Evolutionary conservation across 805 yeast genomes (phyloP), one percentile per base, ranked within the genome.

Genomic region (Spathaspora girioi): DNA sequence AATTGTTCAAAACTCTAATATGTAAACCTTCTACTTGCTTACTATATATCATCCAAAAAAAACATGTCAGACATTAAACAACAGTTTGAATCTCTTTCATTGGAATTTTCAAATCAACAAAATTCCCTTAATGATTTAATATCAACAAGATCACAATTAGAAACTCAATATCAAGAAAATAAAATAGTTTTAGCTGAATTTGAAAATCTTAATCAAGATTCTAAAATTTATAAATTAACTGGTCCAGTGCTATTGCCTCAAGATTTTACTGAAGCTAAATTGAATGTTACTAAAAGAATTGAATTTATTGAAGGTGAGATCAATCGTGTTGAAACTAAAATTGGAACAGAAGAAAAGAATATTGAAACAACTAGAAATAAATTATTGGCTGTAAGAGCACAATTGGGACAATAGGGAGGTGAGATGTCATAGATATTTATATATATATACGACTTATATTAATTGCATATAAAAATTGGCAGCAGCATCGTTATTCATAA

Each of bases 191-290:
- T 84, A 57, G 84, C 81, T 51, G 99, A 94, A 69, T 88, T 94
- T 60, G 81, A 79, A 27, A 53, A 58, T 48, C 71, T 88, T 51
- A 79, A 80, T 50, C 87, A 82, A 35, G 87, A 82, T 38, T 78
- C 96, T 14, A 88, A 87, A 59, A 83, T 94, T 23, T 94, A 82
- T 72, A 94, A 94, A 69, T 77, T 92, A 56, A 87, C 93, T 23
- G 99, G 99, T 1, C 96, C 97, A 6, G 91, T 93, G 3, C 75
- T 94, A 53, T 75, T 96, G 54, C 97, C 97, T 1, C 97, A 93
- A 62, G 97, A 91, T 50, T 80, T 80, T 53, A 66, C 66, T 10
- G 98, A 94, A 68, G 96, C 99, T 19, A 82, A 82, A 56, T 58
- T 81, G 61, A 93, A 93, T 62, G 97, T 94, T 35, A 81, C 78